A percentile compares a stretch with the other conserved stretches of the same genome.
phyloP scores from a whole-genome alignment of 805 yeast species.

The fission yeast (Schizosaccharomyces pombe) region DNA sequence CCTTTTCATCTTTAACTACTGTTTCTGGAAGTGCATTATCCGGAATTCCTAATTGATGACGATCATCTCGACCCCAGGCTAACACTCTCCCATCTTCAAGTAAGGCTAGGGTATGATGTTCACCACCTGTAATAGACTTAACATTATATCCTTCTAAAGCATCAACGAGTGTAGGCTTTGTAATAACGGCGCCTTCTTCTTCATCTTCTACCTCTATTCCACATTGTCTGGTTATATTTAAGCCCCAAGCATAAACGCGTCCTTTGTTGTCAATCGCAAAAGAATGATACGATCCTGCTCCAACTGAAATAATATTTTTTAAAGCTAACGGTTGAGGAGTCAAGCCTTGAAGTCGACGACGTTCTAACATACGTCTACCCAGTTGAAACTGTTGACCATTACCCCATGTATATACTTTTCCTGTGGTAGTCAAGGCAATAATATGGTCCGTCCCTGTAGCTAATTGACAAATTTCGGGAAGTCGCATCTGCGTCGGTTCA shows the following conservation, averaged over 20 bases:
- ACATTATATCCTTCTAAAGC: slow-evolving; percentile 36
- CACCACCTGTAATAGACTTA: slow-evolving; percentile 63
- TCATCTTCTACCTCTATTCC: slow-evolving; percentile 36
- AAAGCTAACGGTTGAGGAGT: slow-evolving; percentile 72
- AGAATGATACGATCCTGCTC: slow-evolving; percentile 88
- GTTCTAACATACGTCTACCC: slow-evolving; percentile 66
- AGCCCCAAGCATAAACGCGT: slow-evolving; percentile 71
- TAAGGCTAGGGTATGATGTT: slow-evolving; percentile 73
- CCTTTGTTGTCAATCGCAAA: slow-evolving; percentile 66
- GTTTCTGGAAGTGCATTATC: slow-evolving; percentile 38
- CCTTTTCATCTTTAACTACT: slow-evolving; percentile 56
- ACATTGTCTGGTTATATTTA: slow-evolving; percentile 92
- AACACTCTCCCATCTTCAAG: slow-evolving; percentile 49
- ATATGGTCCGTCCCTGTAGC: slow-evolving; percentile 89
- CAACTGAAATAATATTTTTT: slow-evolving; percentile 51
- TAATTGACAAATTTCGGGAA: slow-evolving; percentile 51
- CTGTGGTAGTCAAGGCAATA: slow-evolving; percentile 58
- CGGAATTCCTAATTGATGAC: slow-evolving; percentile 73
- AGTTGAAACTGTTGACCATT: slow-evolving; percentile 82
- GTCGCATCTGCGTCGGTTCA: slow-evolving; percentile 38
- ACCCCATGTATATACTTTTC: slow-evolving; percentile 91
- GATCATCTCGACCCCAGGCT: slow-evolving; percentile 78
- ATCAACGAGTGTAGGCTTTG: slow-evolving; percentile 53
- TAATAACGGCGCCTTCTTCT: slow-evolving; percentile 65
- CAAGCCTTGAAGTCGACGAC: slow-evolving; percentile 45